Base-by-base conservation (phyloP, 306 rosid genomes). In the Gillenia trifoliata region DNA sequence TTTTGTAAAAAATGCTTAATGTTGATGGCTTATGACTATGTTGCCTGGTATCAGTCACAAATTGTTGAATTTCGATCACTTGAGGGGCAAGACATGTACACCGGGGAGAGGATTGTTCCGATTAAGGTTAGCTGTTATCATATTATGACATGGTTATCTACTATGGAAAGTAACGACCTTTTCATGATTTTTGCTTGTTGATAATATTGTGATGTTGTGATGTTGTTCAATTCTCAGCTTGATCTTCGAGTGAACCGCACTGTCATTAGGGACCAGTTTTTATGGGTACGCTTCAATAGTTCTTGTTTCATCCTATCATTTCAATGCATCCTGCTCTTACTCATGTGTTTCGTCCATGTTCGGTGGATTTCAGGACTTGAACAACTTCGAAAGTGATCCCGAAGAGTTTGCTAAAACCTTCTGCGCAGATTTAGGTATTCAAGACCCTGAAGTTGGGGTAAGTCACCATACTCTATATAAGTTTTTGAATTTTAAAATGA, bases 381-480 rank as follows among this genome's bases (percentile, higher is more conserved):
- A 90, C 89, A 92, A 94, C 87, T 89, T 86, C 23, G 99, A 92
- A 83, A 92, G 98, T 70, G 98, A 94, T 66, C 97, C 97, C 6
- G 99, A 94, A 90, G 96, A 94, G 85, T 90, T 94, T 77, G 89
- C 97, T 10, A 90, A 88, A 79, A 87, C 75, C 83, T 81, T 94
- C 71, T 90, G 99, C 86, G 82, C 71, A 78, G 99, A 92, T 83
- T 86, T 89, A 90, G 96, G 76, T 68, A 89, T 94, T 79, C 86
- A 86, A 72, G 97, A 94, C 78, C 97, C 95, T 63, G 97, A 92
- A 89, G 96, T 88, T 82, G 97, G 95, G 71, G 98, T 93, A 86
- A 93, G 98, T 82, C 52, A 36, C 15, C 50, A 22, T 33, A 34
- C 5, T 47, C 20, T 47, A 13, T 3, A 47, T 11, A 13, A 47